A percentile compares a stretch with the other conserved stretches of the same genome.
Conservation (phyloP, 257 asterid genomes). For the Nicotiana attenuata region DNA sequence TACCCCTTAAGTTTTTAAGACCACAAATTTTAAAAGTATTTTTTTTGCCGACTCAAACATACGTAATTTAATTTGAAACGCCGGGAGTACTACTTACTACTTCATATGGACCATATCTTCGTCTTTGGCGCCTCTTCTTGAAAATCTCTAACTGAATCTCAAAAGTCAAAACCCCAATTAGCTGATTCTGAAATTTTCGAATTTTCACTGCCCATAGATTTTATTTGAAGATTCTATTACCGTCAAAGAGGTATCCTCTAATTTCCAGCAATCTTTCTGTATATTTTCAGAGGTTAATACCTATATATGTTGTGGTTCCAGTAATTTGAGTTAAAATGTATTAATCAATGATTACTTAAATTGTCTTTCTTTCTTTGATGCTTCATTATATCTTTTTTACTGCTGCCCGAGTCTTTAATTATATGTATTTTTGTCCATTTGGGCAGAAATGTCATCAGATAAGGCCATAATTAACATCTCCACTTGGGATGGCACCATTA, state of each 20-base stretch:
- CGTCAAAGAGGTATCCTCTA: not conserved
- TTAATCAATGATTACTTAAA: not conserved
- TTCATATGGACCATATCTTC: not conserved
- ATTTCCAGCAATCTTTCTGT: not conserved
- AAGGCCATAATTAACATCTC: not conserved
- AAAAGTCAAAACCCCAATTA: too few relatives aligned
- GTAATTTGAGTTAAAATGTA: not conserved
- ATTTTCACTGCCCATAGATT: too few relatives aligned
- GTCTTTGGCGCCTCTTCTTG: not conserved
- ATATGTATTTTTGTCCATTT: not conserved
- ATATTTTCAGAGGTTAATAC: not conserved
- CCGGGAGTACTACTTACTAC: too few relatives aligned
- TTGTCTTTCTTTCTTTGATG: not conserved
- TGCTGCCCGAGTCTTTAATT: not conserved
- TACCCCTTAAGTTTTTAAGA: too few relatives aligned
- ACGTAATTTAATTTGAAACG: too few relatives aligned
- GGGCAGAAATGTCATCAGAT: constrained; percentile 8
- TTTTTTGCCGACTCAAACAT: too few relatives aligned
- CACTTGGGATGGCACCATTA: constrained; percentile 56
- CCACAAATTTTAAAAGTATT: too few relatives aligned
- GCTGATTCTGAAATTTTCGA: too few relatives aligned
- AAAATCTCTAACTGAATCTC: not conserved
- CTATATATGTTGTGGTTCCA: not conserved
- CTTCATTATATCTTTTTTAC: not conserved
- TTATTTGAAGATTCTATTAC: not conserved